A percentile compares a stretch with the other conserved stretches of the same genome.
Conservation (phyloP, 208 protist genomes). For the Acanthamoeba healyi region DNA sequence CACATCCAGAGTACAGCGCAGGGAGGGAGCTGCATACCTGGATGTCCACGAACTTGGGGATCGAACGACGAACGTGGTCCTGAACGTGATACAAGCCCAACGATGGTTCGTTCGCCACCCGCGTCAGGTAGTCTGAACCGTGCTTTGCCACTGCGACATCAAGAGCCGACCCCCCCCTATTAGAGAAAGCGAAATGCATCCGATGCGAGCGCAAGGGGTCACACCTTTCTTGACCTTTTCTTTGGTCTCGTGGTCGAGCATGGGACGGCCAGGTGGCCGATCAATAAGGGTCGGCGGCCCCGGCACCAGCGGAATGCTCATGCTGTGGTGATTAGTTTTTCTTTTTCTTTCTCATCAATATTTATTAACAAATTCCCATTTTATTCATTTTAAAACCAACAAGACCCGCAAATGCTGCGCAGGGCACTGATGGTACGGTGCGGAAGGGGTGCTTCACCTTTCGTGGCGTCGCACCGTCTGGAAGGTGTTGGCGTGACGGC, state of each 20-base stretch:
- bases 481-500: no score
- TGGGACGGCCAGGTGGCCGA: not conserved
- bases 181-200: no score
- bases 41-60: conserved; percentile 53
- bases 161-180: not conserved
- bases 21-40: not conserved
- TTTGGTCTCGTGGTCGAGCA: conserved; percentile 2
- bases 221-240: conserved; percentile 9
- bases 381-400: no score
- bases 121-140: conserved; percentile 18
- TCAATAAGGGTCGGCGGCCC: not conserved
- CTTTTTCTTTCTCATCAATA: not conserved
- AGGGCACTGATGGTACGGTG: no score
- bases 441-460: no score
- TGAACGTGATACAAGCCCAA: conserved; percentile 57
- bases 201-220: no score
- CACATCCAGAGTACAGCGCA: not conserved
- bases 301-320: not conserved
- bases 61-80: conserved; percentile 12
- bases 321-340: not conserved
- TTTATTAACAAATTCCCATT: not conserved
- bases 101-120: conserved; percentile 56
- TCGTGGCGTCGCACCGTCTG: no score
- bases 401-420: no score
- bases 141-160: conserved; percentile 3